These are phyloP conservation scores for Tricholoma matsutake DNA, from an alignment of 768 basidiomycete species.

Conservation along the genomic window DNA sequence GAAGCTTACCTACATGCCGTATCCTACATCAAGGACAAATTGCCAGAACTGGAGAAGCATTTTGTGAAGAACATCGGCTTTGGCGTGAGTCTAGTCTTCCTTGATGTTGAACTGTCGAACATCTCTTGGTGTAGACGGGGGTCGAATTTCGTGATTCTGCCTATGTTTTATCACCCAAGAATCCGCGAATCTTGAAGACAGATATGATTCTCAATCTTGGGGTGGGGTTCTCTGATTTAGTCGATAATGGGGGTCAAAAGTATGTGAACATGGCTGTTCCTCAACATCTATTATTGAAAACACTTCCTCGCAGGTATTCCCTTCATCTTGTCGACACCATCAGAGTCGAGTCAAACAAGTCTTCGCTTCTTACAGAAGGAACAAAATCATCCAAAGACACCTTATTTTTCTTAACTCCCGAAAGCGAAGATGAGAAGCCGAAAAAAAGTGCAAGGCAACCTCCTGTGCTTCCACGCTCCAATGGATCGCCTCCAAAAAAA, in stretches of 20 bases:
- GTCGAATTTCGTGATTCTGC: conserved; percentile 92
- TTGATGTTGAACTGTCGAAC: conserved; percentile 1
- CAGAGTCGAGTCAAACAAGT: conserved; percentile 63
- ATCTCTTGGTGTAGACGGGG: conserved; percentile 61
- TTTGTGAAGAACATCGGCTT: conserved; percentile 91
- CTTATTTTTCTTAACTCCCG: conserved; percentile 76
- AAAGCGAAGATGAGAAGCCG: conserved; percentile 55
- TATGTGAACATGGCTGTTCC: conserved; percentile 29
- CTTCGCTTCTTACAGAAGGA: conserved; percentile 77
- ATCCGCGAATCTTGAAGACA: conserved; percentile 60
- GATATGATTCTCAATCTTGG: conserved; percentile 86
- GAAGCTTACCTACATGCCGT: conserved; percentile 82
- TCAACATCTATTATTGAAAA: background rate
- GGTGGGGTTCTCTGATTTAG: conserved; percentile 81
- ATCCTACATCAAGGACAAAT: conserved; percentile 69
- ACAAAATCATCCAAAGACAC: conserved; percentile 83
- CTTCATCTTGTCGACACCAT: conserved; percentile 88
- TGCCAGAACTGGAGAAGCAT: conserved; percentile 76
- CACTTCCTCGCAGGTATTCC: conserved; percentile 61
- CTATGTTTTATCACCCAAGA: conserved; percentile 82
- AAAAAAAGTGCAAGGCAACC: conserved; percentile 54
- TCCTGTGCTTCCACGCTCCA: conserved; percentile 47
- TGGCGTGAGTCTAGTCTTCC: conserved; percentile 50
- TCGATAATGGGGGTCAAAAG: conserved; percentile 77
- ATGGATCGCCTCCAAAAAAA: conserved; percentile 69